phyloP scores from a whole-genome alignment of 345 rosid genomes.

The Hibiscus mutabilis region DNA sequence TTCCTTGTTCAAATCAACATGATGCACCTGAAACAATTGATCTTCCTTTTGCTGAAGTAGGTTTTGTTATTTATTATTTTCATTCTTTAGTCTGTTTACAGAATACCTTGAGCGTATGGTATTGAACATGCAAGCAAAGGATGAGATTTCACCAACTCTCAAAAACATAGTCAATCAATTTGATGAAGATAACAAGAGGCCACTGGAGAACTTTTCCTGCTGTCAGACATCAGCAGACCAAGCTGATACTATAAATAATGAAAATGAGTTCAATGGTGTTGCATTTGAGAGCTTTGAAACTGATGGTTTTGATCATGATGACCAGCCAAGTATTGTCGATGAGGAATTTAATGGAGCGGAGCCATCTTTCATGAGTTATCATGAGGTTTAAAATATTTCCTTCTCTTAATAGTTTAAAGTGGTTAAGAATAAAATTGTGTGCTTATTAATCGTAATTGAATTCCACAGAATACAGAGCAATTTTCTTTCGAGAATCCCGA shows the following conservation, averaged over 20 bases:
- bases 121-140: conserved; percentile 44
- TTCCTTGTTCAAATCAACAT: conserved; percentile 35
- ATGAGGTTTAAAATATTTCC: conserved; percentile 41
- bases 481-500: conserved; percentile 37
- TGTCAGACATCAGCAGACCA: conserved; percentile 34
- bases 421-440: neutral
- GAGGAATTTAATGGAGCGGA: conserved; percentile 41
- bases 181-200: conserved; percentile 66
- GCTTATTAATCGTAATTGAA: neutral
- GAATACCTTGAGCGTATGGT: conserved; percentile 72
- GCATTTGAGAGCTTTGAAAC: conserved; percentile 45
- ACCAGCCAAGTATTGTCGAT: conserved; percentile 37
- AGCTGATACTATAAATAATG: conserved; percentile 30
- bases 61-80: neutral
- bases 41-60: conserved; percentile 49
- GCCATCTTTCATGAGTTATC: conserved; percentile 41
- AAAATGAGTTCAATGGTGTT: conserved; percentile 37
- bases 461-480: conserved; percentile 49
- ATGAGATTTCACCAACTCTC: conserved; percentile 81
- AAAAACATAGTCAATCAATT: conserved; percentile 48
- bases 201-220: conserved; percentile 42
- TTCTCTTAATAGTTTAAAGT: conserved; percentile 8
- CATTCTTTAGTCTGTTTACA: conserved; percentile 25
- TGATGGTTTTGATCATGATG: conserved; percentile 46
- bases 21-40: conserved; percentile 54